These are phyloP conservation scores for Chaetomiaceae sp. DNA, from an alignment of 2,329 filamentous ascomycete genomes.

Conservation along the genomic window DNA sequence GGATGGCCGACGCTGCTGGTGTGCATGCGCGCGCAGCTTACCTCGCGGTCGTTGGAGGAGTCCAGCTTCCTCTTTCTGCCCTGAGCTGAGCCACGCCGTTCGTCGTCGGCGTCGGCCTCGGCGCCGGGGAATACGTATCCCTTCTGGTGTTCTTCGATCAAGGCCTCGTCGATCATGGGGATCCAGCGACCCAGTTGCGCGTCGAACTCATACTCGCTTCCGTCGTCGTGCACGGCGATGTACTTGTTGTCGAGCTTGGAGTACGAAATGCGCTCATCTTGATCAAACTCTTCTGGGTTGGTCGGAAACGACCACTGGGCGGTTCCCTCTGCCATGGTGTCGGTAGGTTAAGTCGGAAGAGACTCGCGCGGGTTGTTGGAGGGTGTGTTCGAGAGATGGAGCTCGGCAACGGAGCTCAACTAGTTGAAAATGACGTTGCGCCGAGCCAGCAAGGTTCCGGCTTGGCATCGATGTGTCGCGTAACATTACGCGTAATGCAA, in stretches of 20 bases:
- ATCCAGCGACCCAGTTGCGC: slow-evolving; percentile 69
- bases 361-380: neutral
- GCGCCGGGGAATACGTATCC: slow-evolving; percentile 23
- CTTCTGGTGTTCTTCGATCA: slow-evolving; percentile 30
- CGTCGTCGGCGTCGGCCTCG: slow-evolving; percentile 10
- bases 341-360: neutral
- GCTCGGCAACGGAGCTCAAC: neutral
- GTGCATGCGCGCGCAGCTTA: slow-evolving; percentile 35
- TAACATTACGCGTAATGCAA: neutral
- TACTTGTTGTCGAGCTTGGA: slow-evolving; percentile 79
- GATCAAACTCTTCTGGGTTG: slow-evolving; percentile 64
- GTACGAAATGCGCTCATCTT: slow-evolving; percentile 79
- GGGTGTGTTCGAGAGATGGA: neutral
- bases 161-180: slow-evolving; percentile 41
- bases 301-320: slow-evolving; percentile 48
- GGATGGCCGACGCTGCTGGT: slow-evolving; percentile 19
- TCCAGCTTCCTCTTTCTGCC: slow-evolving; percentile 43
- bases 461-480: neutral
- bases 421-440: slow-evolving; percentile 6
- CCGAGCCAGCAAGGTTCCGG: neutral
- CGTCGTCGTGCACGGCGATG: slow-evolving; percentile 78
- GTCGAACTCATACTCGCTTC: slow-evolving; percentile 81
- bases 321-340: slow-evolving; percentile 23
- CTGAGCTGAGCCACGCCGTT: slow-evolving; percentile 23
- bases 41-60: slow-evolving; percentile 37